Evolutionary conservation across 2,329 filamentous ascomycete genomes (phyloP).

Genomic region (Cryphonectria parasitica): DNA sequence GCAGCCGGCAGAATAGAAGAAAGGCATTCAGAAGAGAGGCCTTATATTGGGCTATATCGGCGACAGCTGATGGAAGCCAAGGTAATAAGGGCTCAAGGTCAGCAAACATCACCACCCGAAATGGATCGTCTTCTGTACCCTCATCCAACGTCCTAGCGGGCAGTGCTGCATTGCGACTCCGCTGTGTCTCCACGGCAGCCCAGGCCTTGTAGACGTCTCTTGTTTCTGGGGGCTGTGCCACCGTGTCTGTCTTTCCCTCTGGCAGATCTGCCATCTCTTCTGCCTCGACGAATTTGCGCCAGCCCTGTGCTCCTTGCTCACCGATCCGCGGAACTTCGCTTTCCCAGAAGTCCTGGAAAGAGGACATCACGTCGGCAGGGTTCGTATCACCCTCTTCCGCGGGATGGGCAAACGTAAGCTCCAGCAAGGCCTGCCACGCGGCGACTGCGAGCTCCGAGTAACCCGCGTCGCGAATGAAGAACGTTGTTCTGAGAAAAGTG

Average conservation of each 20-base stretch:
- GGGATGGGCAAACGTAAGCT: conserved; percentile 69
- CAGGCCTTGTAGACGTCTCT: conserved; percentile 56
- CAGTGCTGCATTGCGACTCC: conserved; percentile 52
- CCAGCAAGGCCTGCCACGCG: conserved; percentile 81
- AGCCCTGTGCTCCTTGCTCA: conserved; percentile 72
- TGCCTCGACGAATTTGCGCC: conserved; percentile 57
- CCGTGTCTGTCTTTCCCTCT: conserved; percentile 40
- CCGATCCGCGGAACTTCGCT: conserved; percentile 79
- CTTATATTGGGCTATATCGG: neutral
- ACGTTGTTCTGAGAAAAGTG: conserved; percentile 73
- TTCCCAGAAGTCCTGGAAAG: conserved; percentile 82
- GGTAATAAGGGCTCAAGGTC: conserved; percentile 72
- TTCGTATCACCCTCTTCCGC: conserved; percentile 26
- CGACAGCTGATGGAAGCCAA: conserved; percentile 51
- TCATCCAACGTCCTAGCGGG: conserved; percentile 79
- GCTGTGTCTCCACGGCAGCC: conserved; percentile 58
- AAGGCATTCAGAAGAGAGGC: conserved; percentile 46
- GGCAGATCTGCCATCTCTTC: conserved; percentile 45
- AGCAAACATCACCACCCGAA: conserved; percentile 76
- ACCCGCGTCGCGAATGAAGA: conserved; percentile 75
- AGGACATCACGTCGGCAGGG: conserved; percentile 34
- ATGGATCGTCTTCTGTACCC: conserved; percentile 77
- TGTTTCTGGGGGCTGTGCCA: conserved; percentile 35
- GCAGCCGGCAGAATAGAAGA: conserved; percentile 68
- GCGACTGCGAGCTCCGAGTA: conserved; percentile 77